phyloP scores from a whole-genome alignment of 2,329 filamentous ascomycete species.

The Cladobotryum protrusum region DNA sequence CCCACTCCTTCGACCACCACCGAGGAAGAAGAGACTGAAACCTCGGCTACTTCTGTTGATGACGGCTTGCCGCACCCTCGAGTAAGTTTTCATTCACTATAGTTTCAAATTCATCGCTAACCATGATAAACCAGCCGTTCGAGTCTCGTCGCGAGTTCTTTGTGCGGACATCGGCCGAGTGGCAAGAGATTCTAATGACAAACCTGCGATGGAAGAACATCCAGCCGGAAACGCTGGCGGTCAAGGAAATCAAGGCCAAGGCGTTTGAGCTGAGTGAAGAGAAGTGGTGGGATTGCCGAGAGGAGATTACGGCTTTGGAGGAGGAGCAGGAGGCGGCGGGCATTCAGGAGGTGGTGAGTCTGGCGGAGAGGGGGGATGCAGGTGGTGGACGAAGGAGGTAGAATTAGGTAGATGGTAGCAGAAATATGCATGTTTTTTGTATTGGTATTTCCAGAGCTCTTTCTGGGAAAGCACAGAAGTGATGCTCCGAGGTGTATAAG shows the following conservation, averaged over 20 bases:
- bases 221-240: constrained; percentile 59
- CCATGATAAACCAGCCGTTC: constrained; percentile 58
- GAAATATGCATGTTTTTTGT: not conserved
- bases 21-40: constrained; percentile 43
- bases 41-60: constrained; percentile 49
- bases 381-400: constrained; percentile 29
- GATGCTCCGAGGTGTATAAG: no score
- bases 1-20: constrained; percentile 23
- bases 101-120: not conserved
- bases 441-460: not conserved
- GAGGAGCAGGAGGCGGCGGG: constrained; percentile 95
- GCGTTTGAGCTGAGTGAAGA: constrained; percentile 89
- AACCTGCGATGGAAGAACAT: constrained; percentile 63
- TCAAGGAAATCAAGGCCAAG: constrained; percentile 89
- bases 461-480: no score
- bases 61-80: constrained; percentile 70
- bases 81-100: constrained; percentile 29
- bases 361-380: constrained; percentile 65
- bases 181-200: constrained; percentile 82
- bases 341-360: constrained; percentile 87
- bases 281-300: constrained; percentile 98
- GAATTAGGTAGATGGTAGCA: constrained; percentile 19
- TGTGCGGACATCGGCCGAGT: constrained; percentile 75
- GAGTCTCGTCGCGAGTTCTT: constrained; percentile 92
- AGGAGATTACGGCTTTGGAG: constrained; percentile 85